Base-by-base conservation (phyloP, 2,329 filamentous ascomycete species). In the Talaromyces rugulosus region DNA sequence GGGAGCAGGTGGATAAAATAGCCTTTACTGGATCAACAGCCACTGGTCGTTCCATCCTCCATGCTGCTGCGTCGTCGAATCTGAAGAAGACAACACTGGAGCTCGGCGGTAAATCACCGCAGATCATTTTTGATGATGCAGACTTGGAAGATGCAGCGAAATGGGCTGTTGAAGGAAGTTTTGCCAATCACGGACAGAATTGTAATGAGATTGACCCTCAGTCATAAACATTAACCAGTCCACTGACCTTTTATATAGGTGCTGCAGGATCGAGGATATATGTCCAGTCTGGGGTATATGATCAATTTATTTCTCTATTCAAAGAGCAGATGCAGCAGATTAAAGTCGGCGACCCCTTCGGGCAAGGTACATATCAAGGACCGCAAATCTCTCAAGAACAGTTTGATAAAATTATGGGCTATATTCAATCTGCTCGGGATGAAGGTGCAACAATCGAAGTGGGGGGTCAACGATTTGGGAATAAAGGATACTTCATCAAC, bases 401-500 rank as follows among this genome's bases (percentile, higher is more conserved):
- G 78, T 93, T 89, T 72, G 89, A 93, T 81, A 88, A 89, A 68
- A 90, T 93, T 80, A 92, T 93, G 90, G 82, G 63, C 60, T 71
- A 68, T 75, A 88, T 88, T 70, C 78, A 92, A 74, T 79, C 83
- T 65, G 86, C 86, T 62, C 87, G 87, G 77, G 78, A 83, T 66
- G 80, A 78, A 33, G 86, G 86, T 70, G 86, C 86, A 60, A 87
- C 76, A 40, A 72, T 92, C 66, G 84, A 86, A 71, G 84, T 80
- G 58, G 86, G 86, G 66, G 86, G 86, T 71, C 87, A 88, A 74
- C 86, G 86, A 68, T 87, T 87, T 76, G 90, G 90, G 63, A 77
- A 83, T 70, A 88, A 91, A 83, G 89, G 89, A 66, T 93, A 89
- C 84, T 93, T 92, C 81, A 92, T 93, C 78, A 82, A 92, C 83